Percentiles rank a stretch among this genome's conserved stretches.
phyloP scores from a whole-genome alignment of 2,329 filamentous ascomycete species.

The Fusarium sp. region DNA sequence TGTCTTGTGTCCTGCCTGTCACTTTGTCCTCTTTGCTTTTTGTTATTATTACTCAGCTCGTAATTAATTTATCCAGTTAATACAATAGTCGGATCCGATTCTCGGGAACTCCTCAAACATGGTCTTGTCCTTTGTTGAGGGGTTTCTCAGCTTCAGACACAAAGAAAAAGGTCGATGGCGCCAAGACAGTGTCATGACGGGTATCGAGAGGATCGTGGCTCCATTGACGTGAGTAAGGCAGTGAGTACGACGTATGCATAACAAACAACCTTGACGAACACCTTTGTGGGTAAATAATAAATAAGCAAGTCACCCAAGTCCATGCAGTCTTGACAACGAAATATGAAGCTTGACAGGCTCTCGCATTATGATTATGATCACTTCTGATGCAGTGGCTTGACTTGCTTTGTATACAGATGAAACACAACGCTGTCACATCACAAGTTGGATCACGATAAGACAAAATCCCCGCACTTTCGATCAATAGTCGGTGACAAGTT shows the following conservation, averaged over 20 bases:
- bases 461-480: slow-evolving; percentile 3
- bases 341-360: slow-evolving; percentile 11
- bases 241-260: neutral
- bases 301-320: neutral
- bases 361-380: slow-evolving; percentile 21
- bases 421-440: slow-evolving; percentile 29
- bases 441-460: slow-evolving; percentile 8
- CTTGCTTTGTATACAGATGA: slow-evolving; percentile 33
- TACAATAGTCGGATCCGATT: slow-evolving; percentile 25
- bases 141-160: slow-evolving; percentile 10
- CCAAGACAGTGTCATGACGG: slow-evolving; percentile 7
- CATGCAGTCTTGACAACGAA: neutral
- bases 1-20: neutral
- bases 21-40: slow-evolving; percentile 13
- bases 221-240: neutral
- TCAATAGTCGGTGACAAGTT: neutral
- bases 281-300: neutral
- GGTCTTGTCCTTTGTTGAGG: slow-evolving; percentile 13
- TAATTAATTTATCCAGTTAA: neutral
- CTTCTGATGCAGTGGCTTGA: slow-evolving; percentile 39
- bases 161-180: neutral
- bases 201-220: slow-evolving; percentile 10
- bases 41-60: slow-evolving; percentile 14
- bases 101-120: slow-evolving; percentile 9
- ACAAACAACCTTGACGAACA: slow-evolving; percentile 22